Evolutionary conservation across 176 grass and related monocot genomes (phyloP), one percentile per base, ranked within the genome.

Genomic region (Urochloa ruziziensis): DNA sequence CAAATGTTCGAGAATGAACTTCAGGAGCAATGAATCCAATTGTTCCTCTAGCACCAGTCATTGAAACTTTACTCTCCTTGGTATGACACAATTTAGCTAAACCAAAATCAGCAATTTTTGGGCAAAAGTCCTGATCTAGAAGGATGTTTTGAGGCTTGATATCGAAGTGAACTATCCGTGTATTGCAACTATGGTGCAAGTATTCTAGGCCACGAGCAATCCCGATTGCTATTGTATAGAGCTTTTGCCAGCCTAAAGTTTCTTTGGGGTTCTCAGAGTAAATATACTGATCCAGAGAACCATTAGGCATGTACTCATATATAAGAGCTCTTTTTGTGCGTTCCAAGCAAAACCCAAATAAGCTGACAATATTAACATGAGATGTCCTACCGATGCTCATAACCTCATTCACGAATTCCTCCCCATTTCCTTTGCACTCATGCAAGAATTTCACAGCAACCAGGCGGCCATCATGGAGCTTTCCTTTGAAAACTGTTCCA

Each of bases 251-350:
- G 8, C 81, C 63, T 74, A 93, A 61, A 61, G n/a, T 30, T 69
- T 42, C 83, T 80, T 93, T 90, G 1, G 77, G 82, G 19, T 79
- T 69, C 16, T 93, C 82, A 1, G 72, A 85, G 67, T 93, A 90
- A 58, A 93, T 88, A 25, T 93, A 90, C 23, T 80, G 82, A 37
- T 88, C 91, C 10, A 93, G 32, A n/a, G 91, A 93, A 54, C 88
- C 81, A 67, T 93, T 93, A 1, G 53, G 2, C 91, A 93, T 90
- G 72, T 83, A 94, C 35, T 94, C 89, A 3, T 91, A 94, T 51
- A 94, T 33, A 23, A 91, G 86, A 62, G 86, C 89, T 68, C 86
- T 66, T 42, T 90, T 93, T 29, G 88, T 82, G 3, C 84, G 76
- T 47, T 93, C 84, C 19, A 90, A 42, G 52, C 88, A 93, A 81